These are phyloP conservation scores for Tubosaeta sp. DNA, from an alignment of 768 basidiomycete genomes.

Conservation along the genomic window DNA sequence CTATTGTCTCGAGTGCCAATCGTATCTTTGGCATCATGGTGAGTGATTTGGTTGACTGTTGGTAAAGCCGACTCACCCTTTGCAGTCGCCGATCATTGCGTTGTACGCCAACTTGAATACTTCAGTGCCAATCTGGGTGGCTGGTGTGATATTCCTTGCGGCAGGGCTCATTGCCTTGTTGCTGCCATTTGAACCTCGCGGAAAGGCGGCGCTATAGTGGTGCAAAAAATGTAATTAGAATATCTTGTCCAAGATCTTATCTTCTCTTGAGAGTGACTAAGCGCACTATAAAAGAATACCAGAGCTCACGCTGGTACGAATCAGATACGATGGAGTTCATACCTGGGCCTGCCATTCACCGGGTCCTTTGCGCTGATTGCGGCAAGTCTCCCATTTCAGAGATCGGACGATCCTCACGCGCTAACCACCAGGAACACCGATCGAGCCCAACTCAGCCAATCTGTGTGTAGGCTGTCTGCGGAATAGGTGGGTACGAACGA, in stretches of 20 bases:
- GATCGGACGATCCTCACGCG: not conserved
- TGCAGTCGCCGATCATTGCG: constrained; percentile 46
- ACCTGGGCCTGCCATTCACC: constrained; percentile 69
- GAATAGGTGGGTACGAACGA: constrained; percentile 59
- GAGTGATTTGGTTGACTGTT: constrained; percentile 9
- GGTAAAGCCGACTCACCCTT: not conserved
- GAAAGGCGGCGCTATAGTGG: constrained; percentile 45
- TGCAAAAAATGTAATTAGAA: not conserved
- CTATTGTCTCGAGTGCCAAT: constrained; percentile 47
- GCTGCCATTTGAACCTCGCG: constrained; percentile 54
- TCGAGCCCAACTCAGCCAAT: constrained; percentile 90
- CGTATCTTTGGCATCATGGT: constrained; percentile 59
- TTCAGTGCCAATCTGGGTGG: constrained; percentile 51
- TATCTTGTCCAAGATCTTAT: constrained; percentile 7
- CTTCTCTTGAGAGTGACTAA: constrained; percentile 19
- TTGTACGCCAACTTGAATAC: constrained; percentile 45
- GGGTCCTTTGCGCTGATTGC: constrained; percentile 87
- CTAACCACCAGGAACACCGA: constrained; percentile 60
- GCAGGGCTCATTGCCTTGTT: constrained; percentile 46
- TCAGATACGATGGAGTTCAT: constrained; percentile 65
- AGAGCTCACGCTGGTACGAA: not conserved
- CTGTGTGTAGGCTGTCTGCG: constrained; percentile 84
- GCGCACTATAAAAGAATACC: not conserved
- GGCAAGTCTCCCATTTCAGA: constrained; percentile 40
- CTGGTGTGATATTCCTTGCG: constrained; percentile 49